Evolutionary conservation across 78 protist genomes (phyloP).

Genomic region (Dictyostelium citrinum): DNA sequence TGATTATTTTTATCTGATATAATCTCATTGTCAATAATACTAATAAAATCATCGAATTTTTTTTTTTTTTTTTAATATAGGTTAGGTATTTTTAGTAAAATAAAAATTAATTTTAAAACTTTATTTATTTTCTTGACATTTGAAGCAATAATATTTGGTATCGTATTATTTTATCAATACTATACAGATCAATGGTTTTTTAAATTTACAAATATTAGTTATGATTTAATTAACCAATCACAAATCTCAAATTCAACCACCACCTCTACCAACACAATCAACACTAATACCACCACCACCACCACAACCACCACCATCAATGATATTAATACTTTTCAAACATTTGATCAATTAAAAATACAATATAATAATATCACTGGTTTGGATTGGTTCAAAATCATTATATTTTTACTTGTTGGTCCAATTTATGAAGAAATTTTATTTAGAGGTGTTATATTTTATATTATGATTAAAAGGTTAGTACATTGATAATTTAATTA

Average conservation of each 20-base stretch:
- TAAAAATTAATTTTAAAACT: background rate
- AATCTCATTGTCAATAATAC: background rate
- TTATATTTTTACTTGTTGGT: background rate
- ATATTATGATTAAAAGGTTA: background rate
- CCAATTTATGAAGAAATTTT: slow-evolving; percentile 42
- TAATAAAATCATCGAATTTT: background rate
- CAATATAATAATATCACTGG: background rate
- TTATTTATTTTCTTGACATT: background rate
- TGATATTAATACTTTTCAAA: background rate
- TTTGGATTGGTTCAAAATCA: background rate
- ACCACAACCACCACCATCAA: background rate
- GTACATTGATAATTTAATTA: background rate
- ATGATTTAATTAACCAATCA: background rate
- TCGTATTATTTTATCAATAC: background rate
- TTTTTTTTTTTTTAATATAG: background rate
- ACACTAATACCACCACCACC: background rate
- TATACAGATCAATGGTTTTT: background rate
- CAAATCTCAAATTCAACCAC: background rate
- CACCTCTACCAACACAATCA: background rate
- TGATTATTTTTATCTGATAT: background rate
- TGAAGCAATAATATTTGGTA: background rate
- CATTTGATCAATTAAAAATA: background rate
- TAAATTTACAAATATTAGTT: background rate
- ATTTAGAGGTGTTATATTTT: slow-evolving; percentile 34
- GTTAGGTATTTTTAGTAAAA: background rate